phyloP scores from a whole-genome alignment of 495 filamentous ascomycete genomes.

The Entonaema liquescens region DNA sequence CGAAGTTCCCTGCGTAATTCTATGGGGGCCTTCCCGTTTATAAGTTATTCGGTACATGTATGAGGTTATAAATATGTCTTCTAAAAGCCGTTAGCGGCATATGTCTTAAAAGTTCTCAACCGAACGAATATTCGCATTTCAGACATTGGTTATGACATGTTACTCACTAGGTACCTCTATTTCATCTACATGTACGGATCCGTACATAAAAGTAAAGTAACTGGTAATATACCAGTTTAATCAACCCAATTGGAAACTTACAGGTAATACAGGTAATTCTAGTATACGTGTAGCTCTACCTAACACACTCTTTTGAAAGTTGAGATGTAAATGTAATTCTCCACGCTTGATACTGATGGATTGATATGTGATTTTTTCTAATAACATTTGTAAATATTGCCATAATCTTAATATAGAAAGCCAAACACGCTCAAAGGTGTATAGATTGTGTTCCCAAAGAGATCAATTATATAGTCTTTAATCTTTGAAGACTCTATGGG shows the following conservation, averaged over 20 bases:
- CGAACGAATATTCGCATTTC: neutral
- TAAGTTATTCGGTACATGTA: no score
- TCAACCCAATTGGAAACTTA: no score
- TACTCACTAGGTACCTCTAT: no score
- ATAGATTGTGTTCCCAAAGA: neutral
- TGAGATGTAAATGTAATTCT: neutral
- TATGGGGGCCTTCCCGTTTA: no score
- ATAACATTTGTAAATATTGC: no score
- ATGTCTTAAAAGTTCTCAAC: neutral
- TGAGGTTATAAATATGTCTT: neutral
- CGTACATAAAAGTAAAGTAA: no score
- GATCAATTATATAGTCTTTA: neutral
- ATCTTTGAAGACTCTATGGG: neutral
- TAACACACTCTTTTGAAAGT: no score
- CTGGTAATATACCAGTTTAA: no score
- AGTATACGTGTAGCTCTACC: no score
- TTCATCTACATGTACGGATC: no score
- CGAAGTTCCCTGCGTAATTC: no score
- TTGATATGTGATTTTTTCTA: neutral
- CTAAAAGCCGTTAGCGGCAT: neutral
- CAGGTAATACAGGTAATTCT: no score
- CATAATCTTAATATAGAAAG: neutral
- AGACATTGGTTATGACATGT: neutral
- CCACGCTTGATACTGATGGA: neutral
- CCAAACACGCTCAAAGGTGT: neutral